These are phyloP conservation scores for Camelina hispida DNA, from an alignment of 345 rosid genomes.

Conservation along the genomic window DNA sequence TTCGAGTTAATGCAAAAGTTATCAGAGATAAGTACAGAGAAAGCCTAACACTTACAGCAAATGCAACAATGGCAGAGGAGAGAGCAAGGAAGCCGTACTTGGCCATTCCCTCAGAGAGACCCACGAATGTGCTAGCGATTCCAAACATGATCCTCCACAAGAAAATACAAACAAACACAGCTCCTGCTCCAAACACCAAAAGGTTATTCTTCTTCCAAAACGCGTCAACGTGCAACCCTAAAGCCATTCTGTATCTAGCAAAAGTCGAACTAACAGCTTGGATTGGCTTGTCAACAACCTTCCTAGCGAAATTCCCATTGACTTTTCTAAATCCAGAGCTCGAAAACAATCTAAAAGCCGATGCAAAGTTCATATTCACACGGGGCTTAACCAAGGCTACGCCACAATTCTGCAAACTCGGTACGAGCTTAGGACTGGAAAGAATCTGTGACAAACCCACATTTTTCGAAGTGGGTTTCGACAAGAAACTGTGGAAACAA, in stretches of 20 bases:
- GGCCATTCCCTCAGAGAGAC: conserved; percentile 91
- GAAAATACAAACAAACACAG: conserved; percentile 62
- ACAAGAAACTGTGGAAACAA: conserved; percentile 37
- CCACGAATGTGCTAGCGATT: conserved; percentile 77
- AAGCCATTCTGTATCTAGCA: conserved; percentile 64
- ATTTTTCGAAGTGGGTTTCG: conserved; percentile 46
- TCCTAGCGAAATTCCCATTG: conserved; percentile 52
- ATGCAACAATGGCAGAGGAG: conserved; percentile 86
- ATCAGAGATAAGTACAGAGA: neutral
- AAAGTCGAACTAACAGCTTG: conserved; percentile 57
- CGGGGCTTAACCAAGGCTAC: conserved; percentile 35
- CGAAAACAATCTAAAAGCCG: conserved; percentile 61
- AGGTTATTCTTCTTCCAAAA: conserved; percentile 73
- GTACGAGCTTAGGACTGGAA: conserved; percentile 18
- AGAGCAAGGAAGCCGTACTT: conserved; percentile 94
- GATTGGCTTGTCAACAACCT: conserved; percentile 62
- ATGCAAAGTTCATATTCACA: conserved; percentile 29
- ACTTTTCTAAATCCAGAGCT: conserved; percentile 46
- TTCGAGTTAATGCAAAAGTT: neutral
- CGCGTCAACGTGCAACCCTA: conserved; percentile 82
- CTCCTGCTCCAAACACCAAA: conserved; percentile 72
- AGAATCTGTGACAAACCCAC: conserved; percentile 49
- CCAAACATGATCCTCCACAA: conserved; percentile 94
- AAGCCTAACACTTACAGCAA: conserved; percentile 60
- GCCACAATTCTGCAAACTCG: conserved; percentile 14